Evolutionary conservation across 805 yeast species (phyloP).

Genomic region (Priceomyces castillae): DNA sequence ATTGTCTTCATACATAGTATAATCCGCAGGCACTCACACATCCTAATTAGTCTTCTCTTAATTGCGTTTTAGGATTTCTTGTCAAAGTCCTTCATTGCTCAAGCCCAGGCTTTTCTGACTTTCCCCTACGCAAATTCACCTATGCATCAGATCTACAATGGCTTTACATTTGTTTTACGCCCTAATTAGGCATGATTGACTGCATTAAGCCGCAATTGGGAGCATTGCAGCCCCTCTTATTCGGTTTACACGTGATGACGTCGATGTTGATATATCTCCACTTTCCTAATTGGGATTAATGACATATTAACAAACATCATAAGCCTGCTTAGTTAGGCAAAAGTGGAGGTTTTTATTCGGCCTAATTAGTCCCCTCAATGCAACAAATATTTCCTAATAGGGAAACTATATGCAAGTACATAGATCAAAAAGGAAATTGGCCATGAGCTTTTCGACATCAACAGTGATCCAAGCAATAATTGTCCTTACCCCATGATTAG

Average conservation of each 20-base stretch:
- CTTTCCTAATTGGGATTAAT: constrained; percentile 2
- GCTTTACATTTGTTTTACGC: background rate
- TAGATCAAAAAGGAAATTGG: constrained; percentile 1
- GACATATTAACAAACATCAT: background rate
- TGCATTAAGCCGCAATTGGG: background rate
- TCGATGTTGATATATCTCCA: constrained; percentile 1
- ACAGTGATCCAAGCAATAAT: background rate
- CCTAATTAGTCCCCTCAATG: constrained; percentile 8
- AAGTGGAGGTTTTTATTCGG: constrained; percentile 7
- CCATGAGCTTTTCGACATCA: background rate
- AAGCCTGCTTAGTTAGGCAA: constrained; percentile 6
- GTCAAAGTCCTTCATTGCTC: no score
- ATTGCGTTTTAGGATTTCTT: background rate
- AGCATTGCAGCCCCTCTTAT: background rate
- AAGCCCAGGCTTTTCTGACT: no score
- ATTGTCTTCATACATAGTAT: background rate
- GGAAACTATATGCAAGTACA: constrained; percentile 2
- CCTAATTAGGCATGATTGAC: constrained; percentile 1
- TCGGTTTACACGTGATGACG: constrained; percentile 3
- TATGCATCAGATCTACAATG: background rate
- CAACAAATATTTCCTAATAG: constrained; percentile 8
- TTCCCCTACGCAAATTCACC: background rate
- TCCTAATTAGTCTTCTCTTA: background rate
- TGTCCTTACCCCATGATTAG: background rate
- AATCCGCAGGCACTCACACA: background rate